Percentiles rank a stretch among this genome's conserved stretches.
Evolutionary conservation across 208 protist species (phyloP).

Genomic region (Leishmania aethiopica): DNA sequence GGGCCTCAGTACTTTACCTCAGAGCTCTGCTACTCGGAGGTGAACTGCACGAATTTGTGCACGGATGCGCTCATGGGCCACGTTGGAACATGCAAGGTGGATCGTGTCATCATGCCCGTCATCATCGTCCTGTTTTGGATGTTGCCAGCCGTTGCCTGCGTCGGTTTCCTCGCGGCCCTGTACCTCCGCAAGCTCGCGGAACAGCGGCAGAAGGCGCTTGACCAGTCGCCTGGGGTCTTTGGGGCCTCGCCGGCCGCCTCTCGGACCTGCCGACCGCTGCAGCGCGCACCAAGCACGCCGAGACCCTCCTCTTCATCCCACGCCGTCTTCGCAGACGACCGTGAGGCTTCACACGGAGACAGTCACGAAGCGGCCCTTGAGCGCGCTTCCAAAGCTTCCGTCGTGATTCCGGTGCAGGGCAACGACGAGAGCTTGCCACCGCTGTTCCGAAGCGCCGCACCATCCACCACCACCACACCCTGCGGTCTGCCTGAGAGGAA

Average conservation of each 20-base stretch:
- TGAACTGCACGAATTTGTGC: constrained; percentile 56
- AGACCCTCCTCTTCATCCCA: neutral
- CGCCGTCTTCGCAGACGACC: neutral
- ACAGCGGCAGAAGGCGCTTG: constrained; percentile 29
- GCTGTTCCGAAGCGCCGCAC: neutral
- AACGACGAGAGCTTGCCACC: neutral
- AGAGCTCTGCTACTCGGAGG: constrained; percentile 36
- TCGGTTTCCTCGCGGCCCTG: constrained; percentile 29
- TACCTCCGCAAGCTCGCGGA: constrained; percentile 34
- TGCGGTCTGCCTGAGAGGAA: neutral
- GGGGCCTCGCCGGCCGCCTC: neutral
- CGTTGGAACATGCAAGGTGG: constrained; percentile 32
- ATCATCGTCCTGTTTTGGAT: constrained; percentile 43
- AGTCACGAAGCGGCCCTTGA: neutral
- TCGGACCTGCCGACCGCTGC: neutral
- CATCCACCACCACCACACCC: neutral
- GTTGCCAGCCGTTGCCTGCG: constrained; percentile 34
- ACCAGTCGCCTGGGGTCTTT: neutral
- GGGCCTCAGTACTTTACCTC: constrained; percentile 43
- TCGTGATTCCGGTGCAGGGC: neutral
- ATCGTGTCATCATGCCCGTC: constrained; percentile 37
- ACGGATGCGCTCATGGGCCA: constrained; percentile 23
- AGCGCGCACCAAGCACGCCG: neutral
- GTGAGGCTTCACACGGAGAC: neutral
- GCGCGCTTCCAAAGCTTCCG: neutral